Base-by-base conservation (phyloP, 495 filamentous ascomycete genomes). In the Amniculicola lignicola region DNA sequence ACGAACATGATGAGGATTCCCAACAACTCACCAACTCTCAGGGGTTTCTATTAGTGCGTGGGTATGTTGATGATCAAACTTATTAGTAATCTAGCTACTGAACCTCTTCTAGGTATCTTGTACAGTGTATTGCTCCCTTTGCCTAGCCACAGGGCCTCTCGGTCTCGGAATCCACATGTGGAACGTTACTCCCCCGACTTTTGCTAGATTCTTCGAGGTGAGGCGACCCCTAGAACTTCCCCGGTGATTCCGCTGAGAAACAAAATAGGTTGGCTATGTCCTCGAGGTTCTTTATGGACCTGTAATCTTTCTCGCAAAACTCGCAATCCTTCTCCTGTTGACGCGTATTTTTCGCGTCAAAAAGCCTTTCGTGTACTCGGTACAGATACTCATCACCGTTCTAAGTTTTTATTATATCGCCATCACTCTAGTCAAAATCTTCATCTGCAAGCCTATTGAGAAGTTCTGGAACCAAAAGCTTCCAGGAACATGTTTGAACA, bases 111-210 rank as follows among this genome's bases (percentile, higher is more conserved):
- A 31, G 27, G 45, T 22, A 36, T 23, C 21, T 11, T 10, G 24
- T 11, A 49, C 45, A 4, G 7, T 49, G 12, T 37, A 33, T 36
- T 33, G 24, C 19, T 35, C 24, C 11, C 19, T 49, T 4, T 31
- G 24, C 14, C 15, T 49, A 3, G 25, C 31, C 10, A 19, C 45
- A 38, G 31, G 31, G 4, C 45, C 45, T 49, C 45, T 33, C 6
- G 45, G 45, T 4, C 31, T 49, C 10, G 45, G 45, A 14, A 36
- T 23, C 4, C 24, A 49, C 45, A 31, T 33, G 45, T 49, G 45
- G 45, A 36, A 49, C 18, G 27, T 49, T 4, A 19, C 45, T 11
- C 31, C 16, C 6, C 11, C 23, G 14, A 49, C 6, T 10, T 15
- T 19, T 18, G 4, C 18, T 7, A 37, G 19, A 22, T 19, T 49